phyloP scores from a whole-genome alignment of 75 land plant genomes.

The Pinus tabuliformis region DNA sequence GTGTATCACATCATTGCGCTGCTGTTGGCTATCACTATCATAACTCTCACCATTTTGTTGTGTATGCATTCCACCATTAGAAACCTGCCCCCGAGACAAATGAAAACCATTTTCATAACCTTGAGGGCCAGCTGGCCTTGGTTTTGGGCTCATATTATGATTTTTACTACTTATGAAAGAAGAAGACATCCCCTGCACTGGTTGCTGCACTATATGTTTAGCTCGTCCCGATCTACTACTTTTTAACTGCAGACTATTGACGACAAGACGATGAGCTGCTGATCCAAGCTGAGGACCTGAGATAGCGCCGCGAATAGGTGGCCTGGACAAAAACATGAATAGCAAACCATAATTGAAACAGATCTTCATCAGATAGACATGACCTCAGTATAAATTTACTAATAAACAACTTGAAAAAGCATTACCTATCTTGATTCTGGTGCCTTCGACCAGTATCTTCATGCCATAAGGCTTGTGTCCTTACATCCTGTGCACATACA shows the following conservation, averaged over 20 bases:
- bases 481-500: constrained; percentile 66
- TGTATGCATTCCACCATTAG: neutral
- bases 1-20: neutral
- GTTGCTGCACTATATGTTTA: neutral
- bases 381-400: constrained; percentile 1
- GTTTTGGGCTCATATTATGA: neutral
- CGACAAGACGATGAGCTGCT: constrained; percentile 82
- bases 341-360: neutral
- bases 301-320: constrained; percentile 50
- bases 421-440: constrained; percentile 43
- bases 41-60: neutral
- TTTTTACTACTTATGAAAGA: neutral
- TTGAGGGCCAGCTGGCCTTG: constrained; percentile 10
- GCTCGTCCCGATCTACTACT: neutral
- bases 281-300: constrained; percentile 73
- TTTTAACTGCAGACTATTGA: constrained; percentile 62
- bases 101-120: constrained; percentile 8
- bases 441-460: constrained; percentile 85
- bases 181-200: neutral
- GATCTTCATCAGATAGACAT: neutral
- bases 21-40: no score
- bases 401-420: neutral
- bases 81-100: neutral
- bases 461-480: constrained; percentile 77
- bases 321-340: constrained; percentile 24